Evolutionary conservation across 1,139 yeast genomes (phyloP).

Genomic region (Debaryomycetaceae sp.): DNA sequence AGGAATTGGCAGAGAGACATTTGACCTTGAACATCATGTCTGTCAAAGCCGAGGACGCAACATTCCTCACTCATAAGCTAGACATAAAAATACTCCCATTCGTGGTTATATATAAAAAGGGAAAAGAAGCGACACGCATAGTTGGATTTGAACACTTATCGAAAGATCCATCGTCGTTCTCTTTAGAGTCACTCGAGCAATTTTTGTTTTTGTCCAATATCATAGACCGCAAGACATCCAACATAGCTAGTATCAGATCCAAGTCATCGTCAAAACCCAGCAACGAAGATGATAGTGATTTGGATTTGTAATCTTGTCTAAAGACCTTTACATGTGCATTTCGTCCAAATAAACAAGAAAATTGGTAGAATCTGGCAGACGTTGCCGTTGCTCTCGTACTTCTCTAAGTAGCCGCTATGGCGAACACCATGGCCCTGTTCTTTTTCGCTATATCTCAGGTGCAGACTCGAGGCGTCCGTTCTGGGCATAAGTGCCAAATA

Average conservation of each 20-base stretch:
- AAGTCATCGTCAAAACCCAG: slow-evolving; percentile 3
- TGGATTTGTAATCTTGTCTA: slow-evolving; percentile 7
- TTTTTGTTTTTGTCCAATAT: slow-evolving; percentile 30
- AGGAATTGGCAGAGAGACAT: slow-evolving; percentile 54
- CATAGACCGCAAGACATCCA: slow-evolving; percentile 31
- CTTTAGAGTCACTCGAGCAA: slow-evolving; percentile 44
- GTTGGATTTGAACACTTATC: slow-evolving; percentile 68
- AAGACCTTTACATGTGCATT: neutral
- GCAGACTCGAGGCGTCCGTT: too few relatives aligned
- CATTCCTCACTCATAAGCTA: slow-evolving; percentile 65
- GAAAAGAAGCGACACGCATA: slow-evolving; percentile 54
- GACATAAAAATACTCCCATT: slow-evolving; percentile 68
- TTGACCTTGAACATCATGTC: slow-evolving; percentile 51
- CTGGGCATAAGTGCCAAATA: too few relatives aligned
- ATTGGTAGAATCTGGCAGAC: neutral
- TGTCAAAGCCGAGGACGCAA: slow-evolving; percentile 63
- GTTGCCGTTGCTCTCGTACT: neutral
- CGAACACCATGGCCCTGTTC: too few relatives aligned
- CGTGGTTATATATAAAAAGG: slow-evolving; percentile 58
- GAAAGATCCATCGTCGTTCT: slow-evolving; percentile 26
- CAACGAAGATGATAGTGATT: slow-evolving; percentile 18
- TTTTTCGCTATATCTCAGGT: too few relatives aligned
- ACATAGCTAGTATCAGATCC: slow-evolving; percentile 17
- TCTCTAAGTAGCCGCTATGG: neutral
- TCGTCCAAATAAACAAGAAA: neutral